Percentiles rank a stretch among this genome's conserved stretches.
These are phyloP conservation scores for Daldinia sp. DNA, from an alignment of 2,329 filamentous ascomycete genomes.

Conservation along the genomic window DNA sequence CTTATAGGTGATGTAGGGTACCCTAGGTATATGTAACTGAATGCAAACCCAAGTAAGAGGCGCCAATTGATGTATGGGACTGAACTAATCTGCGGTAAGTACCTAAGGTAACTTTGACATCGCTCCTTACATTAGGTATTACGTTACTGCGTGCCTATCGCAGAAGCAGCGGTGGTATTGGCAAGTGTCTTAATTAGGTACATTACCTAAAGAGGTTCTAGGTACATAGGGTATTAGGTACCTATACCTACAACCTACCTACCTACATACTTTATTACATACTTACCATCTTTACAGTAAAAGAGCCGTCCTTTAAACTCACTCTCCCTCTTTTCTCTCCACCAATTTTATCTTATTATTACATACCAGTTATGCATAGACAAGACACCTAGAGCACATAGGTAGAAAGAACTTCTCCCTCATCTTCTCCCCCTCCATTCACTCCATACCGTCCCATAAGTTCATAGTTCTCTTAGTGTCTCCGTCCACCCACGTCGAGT, in stretches of 20 bases:
- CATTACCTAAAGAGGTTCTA: background rate
- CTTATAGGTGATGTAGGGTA: too few relatives aligned
- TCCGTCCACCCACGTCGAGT: constrained; percentile 23
- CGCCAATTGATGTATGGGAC: constrained; percentile 6
- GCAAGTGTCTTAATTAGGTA: constrained; percentile 1
- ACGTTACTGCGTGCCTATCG: constrained; percentile 1
- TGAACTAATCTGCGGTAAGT: constrained; percentile 1
- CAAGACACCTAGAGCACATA: background rate
- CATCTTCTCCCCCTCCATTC: background rate
- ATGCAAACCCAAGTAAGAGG: constrained; percentile 19
- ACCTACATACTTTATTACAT: background rate
- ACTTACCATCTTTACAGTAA: constrained; percentile 3
- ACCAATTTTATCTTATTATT: background rate
- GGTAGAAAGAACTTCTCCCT: background rate
- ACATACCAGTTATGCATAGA: background rate
- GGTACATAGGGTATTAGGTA: too few relatives aligned
- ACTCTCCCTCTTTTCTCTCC: background rate
- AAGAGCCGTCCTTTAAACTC: background rate
- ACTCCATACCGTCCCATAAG: constrained; percentile 21
- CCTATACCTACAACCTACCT: too few relatives aligned
- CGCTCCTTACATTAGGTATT: constrained; percentile 8
- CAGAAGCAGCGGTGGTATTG: background rate
- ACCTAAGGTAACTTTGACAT: constrained; percentile 2
- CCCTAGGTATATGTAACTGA: background rate
- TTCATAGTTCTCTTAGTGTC: background rate